These are phyloP conservation scores for Ramaria rubella DNA, from an alignment of 768 basidiomycete genomes.

Conservation along the genomic window DNA sequence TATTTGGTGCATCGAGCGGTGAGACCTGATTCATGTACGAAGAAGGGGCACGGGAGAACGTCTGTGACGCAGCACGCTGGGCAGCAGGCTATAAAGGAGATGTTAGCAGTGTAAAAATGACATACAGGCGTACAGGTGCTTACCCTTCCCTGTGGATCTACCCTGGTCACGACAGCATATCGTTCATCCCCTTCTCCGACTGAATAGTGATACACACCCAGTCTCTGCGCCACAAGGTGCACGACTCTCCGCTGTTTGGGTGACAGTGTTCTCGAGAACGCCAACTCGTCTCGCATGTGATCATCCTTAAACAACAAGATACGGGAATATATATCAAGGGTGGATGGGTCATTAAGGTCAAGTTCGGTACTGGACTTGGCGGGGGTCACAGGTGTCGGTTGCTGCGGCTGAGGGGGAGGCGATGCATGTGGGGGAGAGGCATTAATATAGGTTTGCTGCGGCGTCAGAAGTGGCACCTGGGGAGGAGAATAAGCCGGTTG, in stretches of 20 bases:
- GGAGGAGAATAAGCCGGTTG: slow-evolving; percentile 64
- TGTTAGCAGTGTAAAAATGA: background rate
- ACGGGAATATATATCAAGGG: slow-evolving; percentile 94
- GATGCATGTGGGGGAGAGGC: slow-evolving; percentile 32
- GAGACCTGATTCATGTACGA: slow-evolving; percentile 62
- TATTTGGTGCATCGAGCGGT: slow-evolving; percentile 27
- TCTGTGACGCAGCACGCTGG: slow-evolving; percentile 44
- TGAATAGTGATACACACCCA: slow-evolving; percentile 92
- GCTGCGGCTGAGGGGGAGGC: slow-evolving; percentile 16
- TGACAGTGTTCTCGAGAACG: slow-evolving; percentile 82
- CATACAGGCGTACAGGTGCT: slow-evolving; percentile 22
- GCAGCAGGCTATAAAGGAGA: background rate
- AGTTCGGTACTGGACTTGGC: slow-evolving; percentile 59
- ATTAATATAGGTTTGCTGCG: slow-evolving; percentile 39
- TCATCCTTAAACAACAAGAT: slow-evolving; percentile 97
- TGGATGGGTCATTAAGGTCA: slow-evolving; percentile 92
- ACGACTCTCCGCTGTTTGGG: slow-evolving; percentile 88
- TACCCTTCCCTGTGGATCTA: slow-evolving; percentile 70
- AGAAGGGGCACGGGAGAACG: slow-evolving; percentile 75
- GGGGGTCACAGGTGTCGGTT: slow-evolving; percentile 32
- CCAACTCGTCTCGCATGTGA: slow-evolving; percentile 93
- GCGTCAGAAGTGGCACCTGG: slow-evolving; percentile 32
- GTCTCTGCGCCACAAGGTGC: slow-evolving; percentile 92
- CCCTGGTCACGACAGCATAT: slow-evolving; percentile 90
- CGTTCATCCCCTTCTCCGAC: slow-evolving; percentile 90